Base-by-base conservation (phyloP, 1,139 yeast species). In the Saccharomyces pastorianus region DNA sequence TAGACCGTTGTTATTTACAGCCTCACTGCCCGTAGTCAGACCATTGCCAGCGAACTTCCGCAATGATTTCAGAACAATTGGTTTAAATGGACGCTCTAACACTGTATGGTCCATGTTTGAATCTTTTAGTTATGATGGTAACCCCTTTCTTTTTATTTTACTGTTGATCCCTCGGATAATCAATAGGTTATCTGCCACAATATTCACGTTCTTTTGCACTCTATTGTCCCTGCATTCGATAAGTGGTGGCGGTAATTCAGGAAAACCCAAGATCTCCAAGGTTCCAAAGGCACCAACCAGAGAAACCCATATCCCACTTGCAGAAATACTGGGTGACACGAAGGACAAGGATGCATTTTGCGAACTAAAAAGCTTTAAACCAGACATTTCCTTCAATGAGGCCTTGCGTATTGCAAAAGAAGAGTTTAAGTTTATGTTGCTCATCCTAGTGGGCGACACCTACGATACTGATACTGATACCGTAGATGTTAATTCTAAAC, bases 401-500 rank as follows among this genome's bases (percentile, higher is more conserved):
- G 63, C 67, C 0, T 63, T 68, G 44, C 58, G 61, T 9, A 51
- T 58, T 17, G 66, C 71, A 50, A 66, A 66, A 47, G 58, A 59
- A 13, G 69, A 71, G 23, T 71, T 64, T 47, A 70, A 66, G 50
- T 68, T 65, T 50, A 52, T 72, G 28, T 51, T 73, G 3, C 50
- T 71, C 20, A 54, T 71, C 1, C 51, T 71, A n/a, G 51, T 72
- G 6, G 71, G 73, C 1, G 62, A 67, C 29, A 58, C 64, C 2
- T 34, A 48, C 14, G 44, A 51, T 3, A n/a, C 13, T 7, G 53
- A 51, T 8, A 6, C 20, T 5, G 42, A 34, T 11, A 11, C 23
- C 17, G 44, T 54, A 4, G 70, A 67, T 51, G 38, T 52, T 1
- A 66, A 65, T 50, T 66, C 71, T 1, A 52, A 55, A 27, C 56